Conservation (phyloP, 2,329 filamentous ascomycete species). For the Monosporascus sp. region DNA sequence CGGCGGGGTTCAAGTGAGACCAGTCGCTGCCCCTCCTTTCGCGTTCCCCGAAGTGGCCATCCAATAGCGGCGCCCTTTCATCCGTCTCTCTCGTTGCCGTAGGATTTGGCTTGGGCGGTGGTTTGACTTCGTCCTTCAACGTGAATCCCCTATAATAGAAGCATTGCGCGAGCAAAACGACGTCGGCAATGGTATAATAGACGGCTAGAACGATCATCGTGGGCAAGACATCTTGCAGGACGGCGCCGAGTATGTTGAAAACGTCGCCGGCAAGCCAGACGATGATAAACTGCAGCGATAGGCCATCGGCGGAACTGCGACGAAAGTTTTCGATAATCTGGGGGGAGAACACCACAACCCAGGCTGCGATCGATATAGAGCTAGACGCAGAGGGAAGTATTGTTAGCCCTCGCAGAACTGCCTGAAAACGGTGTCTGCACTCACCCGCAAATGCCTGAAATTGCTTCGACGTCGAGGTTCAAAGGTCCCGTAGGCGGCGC, state of each 20-base stretch:
- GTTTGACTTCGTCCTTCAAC: constrained; percentile 49
- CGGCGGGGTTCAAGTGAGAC: constrained; percentile 70
- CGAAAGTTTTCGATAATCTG: constrained; percentile 96
- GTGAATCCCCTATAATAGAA: constrained; percentile 93
- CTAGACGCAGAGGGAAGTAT: constrained; percentile 35
- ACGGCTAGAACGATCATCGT: constrained; percentile 94
- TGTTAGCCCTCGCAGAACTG: constrained; percentile 4
- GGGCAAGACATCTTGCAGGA: constrained; percentile 84
- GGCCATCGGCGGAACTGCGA: constrained; percentile 75
- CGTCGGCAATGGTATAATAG: constrained; percentile 88
- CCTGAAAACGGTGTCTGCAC: constrained; percentile 17
- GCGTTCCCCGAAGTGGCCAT: constrained; percentile 33
- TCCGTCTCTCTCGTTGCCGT: constrained; percentile 32
- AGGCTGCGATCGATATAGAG: constrained; percentile 93
- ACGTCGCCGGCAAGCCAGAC: constrained; percentile 93
- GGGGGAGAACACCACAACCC: constrained; percentile 96
- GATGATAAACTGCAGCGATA: constrained; percentile 87
- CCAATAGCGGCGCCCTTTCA: constrained; percentile 49
- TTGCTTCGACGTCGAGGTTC: constrained; percentile 79
- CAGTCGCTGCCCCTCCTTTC: constrained; percentile 50
- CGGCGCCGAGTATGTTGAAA: constrained; percentile 91
- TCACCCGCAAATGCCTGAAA: constrained; percentile 86
- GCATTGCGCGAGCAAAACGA: constrained; percentile 82
- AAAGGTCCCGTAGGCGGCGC: constrained; percentile 49
- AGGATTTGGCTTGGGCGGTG: constrained; percentile 30